Evolutionary conservation across 129 eudicot genomes (phyloP).

Genomic region (Pittosporum tobira): DNA sequence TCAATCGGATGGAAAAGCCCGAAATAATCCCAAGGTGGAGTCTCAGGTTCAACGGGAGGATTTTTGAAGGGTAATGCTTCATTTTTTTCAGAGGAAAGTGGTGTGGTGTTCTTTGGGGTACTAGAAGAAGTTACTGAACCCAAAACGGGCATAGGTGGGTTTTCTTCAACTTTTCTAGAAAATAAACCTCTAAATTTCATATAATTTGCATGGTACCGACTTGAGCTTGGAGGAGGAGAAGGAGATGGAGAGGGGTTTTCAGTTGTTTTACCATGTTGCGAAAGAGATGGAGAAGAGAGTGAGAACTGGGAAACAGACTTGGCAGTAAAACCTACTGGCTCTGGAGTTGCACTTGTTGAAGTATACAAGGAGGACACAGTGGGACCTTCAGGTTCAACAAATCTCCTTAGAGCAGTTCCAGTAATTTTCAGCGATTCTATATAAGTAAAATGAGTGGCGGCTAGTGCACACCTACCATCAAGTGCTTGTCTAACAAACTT

Average conservation of each 20-base stretch:
- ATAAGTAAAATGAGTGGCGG: conserved; percentile 74
- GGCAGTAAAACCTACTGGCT: conserved; percentile 36
- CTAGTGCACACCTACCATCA: conserved; percentile 86
- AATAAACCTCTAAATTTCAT: conserved; percentile 58
- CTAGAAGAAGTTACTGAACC: conserved; percentile 54
- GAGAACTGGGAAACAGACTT: conserved; percentile 51
- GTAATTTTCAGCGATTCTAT: conserved; percentile 52
- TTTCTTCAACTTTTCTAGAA: conserved; percentile 79
- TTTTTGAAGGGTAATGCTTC: conserved; percentile 34
- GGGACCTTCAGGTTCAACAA: conserved; percentile 59
- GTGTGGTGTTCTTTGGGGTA: conserved; percentile 44
- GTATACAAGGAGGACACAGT: conserved; percentile 37
- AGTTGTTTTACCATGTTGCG: conserved; percentile 38
- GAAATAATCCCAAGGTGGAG: conserved; percentile 93
- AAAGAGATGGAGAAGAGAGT: conserved; percentile 43
- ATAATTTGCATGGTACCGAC: conserved; percentile 46
- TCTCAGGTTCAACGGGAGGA: conserved; percentile 29
- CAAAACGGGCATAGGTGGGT: conserved; percentile 44
- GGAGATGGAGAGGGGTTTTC: conserved; percentile 53
- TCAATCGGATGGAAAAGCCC: conserved; percentile 72
- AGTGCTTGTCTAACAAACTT: conserved; percentile 87
- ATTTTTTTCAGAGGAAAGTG: conserved; percentile 30
- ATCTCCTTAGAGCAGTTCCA: conserved; percentile 65
- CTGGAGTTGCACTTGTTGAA: conserved; percentile 56
- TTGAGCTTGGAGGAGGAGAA: conserved; percentile 61